These are phyloP conservation scores for Domatiomyces catenatus DNA, from an alignment of 2,329 filamentous ascomycete genomes.

Conservation along the genomic window DNA sequence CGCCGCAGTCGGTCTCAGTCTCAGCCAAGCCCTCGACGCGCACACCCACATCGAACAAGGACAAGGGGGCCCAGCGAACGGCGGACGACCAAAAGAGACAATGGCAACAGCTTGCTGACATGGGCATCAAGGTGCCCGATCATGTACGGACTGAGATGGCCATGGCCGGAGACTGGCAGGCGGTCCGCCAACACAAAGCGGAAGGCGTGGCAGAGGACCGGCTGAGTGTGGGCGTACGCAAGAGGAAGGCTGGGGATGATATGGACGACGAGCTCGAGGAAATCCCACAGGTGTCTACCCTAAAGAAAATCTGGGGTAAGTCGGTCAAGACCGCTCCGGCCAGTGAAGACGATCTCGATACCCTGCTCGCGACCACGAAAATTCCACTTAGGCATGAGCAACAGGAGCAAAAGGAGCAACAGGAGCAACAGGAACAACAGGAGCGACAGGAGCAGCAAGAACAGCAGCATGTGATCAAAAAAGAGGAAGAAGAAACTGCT, in stretches of 20 bases:
- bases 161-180: conserved; percentile 77
- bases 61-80: conserved; percentile 24
- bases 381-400: conserved; percentile 25
- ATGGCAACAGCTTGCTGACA: conserved; percentile 68
- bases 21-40: conserved; percentile 13
- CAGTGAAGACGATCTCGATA: conserved; percentile 28
- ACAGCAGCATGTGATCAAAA: neutral
- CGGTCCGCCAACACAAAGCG: conserved; percentile 38
- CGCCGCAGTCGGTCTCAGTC: conserved; percentile 23
- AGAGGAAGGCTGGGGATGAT: conserved; percentile 29
- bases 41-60: conserved; percentile 19
- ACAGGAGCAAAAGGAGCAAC: neutral
- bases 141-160: conserved; percentile 67
- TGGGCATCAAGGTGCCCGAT: conserved; percentile 74
- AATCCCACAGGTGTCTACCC: conserved; percentile 20
- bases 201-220: conserved; percentile 29
- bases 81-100: conserved; percentile 63
- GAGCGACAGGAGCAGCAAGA: conserved; percentile 1
- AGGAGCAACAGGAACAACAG: neutral
- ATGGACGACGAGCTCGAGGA: conserved; percentile 24
- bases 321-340: conserved; percentile 27
- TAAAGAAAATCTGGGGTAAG: conserved; percentile 31
- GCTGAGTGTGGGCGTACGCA: conserved; percentile 29
- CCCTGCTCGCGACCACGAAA: conserved; percentile 26
- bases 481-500: neutral